Percentiles rank a stretch among this genome's conserved stretches.
These are phyloP conservation scores for Colletotrichum truncatum DNA, from an alignment of 2,329 filamentous ascomycete genomes.

Conservation along the genomic window DNA sequence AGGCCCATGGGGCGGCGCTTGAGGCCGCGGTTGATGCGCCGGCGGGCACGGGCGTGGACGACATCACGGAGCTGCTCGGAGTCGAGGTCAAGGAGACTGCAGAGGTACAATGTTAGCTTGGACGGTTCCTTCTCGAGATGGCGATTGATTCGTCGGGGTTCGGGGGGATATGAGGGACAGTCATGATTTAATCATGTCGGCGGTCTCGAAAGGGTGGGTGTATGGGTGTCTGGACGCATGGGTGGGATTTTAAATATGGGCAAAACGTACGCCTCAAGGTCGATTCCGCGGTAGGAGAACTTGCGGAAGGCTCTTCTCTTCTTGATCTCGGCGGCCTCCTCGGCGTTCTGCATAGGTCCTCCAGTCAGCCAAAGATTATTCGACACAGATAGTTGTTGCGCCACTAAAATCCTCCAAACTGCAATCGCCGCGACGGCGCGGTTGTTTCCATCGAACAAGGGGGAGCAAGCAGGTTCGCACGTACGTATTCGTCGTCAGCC, in stretches of 20 bases:
- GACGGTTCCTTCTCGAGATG: constrained; percentile 21
- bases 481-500: constrained; percentile 90
- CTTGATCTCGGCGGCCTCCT: constrained; percentile 99
- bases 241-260: constrained; percentile 42
- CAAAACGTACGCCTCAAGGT: constrained; percentile 93
- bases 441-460: constrained; percentile 17
- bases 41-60: constrained; percentile 97
- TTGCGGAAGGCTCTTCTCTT: constrained; percentile 99
- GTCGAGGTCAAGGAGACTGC: constrained; percentile 96
- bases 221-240: constrained; percentile 27
- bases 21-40: constrained; percentile 99
- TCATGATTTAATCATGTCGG: constrained; percentile 1
- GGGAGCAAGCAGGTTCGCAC: constrained; percentile 49
- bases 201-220: neutral
- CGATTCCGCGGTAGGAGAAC: constrained; percentile 99
- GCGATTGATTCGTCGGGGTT: neutral
- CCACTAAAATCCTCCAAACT: constrained; percentile 11
- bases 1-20: constrained; percentile 99
- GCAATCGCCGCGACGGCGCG: constrained; percentile 8
- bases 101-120: constrained; percentile 24
- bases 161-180: neutral
- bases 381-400: constrained; percentile 13
- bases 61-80: constrained; percentile 99
- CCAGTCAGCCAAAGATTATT: constrained; percentile 40
- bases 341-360: constrained; percentile 76